phyloP scores from a whole-genome alignment of 805 yeast genomes.

The Clavispora phyllophila region DNA sequence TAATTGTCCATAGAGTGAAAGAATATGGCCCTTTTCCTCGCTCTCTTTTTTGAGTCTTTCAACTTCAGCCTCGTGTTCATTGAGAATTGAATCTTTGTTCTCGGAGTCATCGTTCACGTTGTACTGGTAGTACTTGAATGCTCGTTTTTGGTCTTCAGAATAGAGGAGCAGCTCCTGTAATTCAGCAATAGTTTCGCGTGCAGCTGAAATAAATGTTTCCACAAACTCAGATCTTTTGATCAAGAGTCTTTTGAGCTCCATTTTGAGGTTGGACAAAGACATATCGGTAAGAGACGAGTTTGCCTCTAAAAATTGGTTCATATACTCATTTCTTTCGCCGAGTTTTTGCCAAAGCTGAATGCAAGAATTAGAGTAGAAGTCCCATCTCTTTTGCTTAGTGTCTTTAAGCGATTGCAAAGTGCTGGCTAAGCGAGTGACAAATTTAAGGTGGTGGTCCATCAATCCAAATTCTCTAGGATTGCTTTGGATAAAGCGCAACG shows the following conservation, averaged over 20 bases:
- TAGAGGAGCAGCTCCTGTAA: conserved; percentile 62
- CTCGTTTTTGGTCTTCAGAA: conserved; percentile 44
- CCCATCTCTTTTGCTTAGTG: conserved; percentile 32
- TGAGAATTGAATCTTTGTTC: conserved; percentile 56
- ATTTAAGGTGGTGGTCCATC: conserved; percentile 28
- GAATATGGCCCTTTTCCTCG: conserved; percentile 47
- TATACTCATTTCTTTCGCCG: conserved; percentile 39
- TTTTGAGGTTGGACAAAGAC: conserved; percentile 46
- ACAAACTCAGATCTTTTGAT: conserved; percentile 59
- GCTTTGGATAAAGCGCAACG: conserved; percentile 28
- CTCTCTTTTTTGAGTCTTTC: conserved; percentile 45
- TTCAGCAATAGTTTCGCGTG: conserved; percentile 53
- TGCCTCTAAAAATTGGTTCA: conserved; percentile 37
- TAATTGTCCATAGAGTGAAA: conserved; percentile 52
- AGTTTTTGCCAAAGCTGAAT: conserved; percentile 52
- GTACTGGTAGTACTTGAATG: conserved; percentile 40
- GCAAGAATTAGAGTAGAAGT: conserved; percentile 37
- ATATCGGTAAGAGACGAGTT: conserved; percentile 45
- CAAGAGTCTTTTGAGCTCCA: conserved; percentile 54
- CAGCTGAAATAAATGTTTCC: conserved; percentile 60
- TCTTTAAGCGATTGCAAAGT: conserved; percentile 29
- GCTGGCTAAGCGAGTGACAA: conserved; percentile 25
- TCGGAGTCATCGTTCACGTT: conserved; percentile 33
- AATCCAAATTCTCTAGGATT: conserved; percentile 39
- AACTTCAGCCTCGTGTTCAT: conserved; percentile 62